These are phyloP conservation scores for Torulaspora globosa DNA, from an alignment of 1,139 yeast genomes.

Conservation along the genomic window DNA sequence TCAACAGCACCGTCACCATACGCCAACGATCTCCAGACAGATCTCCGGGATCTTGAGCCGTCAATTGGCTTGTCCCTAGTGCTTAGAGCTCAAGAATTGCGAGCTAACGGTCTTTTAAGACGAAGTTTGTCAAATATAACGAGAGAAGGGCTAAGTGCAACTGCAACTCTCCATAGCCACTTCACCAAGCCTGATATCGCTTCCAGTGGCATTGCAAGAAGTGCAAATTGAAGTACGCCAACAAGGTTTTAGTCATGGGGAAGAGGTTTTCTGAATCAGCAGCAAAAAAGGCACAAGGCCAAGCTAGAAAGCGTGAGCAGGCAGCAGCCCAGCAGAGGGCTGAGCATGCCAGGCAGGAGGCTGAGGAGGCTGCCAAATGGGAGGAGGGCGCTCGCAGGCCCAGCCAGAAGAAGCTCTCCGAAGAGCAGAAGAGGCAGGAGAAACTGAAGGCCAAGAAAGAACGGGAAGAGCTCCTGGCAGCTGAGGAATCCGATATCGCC, in stretches of 20 bases:
- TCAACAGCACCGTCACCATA: not conserved
- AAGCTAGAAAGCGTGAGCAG: constrained; percentile 35
- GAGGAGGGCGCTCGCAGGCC: constrained; percentile 38
- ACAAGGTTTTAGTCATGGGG: constrained; percentile 28
- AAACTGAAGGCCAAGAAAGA: constrained; percentile 32
- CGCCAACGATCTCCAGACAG: not conserved
- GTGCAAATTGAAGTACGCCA: not conserved
- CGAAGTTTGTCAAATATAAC: constrained; percentile 5
- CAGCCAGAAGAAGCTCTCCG: constrained; percentile 28
- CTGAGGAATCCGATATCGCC: constrained; percentile 32
- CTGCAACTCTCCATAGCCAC: not conserved
- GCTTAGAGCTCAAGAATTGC: not conserved
- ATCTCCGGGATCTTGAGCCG: not conserved
- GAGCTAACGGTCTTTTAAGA: not conserved
- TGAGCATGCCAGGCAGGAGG: constrained; percentile 27
- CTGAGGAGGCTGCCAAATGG: constrained; percentile 36
- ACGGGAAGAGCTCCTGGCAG: constrained; percentile 35
- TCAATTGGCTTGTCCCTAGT: not conserved
- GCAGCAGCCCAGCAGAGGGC: constrained; percentile 30
- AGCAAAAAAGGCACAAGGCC: constrained; percentile 36
- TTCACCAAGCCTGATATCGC: not conserved
- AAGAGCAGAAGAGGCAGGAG: constrained; percentile 34
- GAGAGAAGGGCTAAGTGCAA: constrained; percentile 3
- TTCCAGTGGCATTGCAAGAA: not conserved
- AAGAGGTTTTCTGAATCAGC: constrained; percentile 38